Base-by-base conservation (phyloP, 345 rosid species). In the Populus pruinosa region DNA sequence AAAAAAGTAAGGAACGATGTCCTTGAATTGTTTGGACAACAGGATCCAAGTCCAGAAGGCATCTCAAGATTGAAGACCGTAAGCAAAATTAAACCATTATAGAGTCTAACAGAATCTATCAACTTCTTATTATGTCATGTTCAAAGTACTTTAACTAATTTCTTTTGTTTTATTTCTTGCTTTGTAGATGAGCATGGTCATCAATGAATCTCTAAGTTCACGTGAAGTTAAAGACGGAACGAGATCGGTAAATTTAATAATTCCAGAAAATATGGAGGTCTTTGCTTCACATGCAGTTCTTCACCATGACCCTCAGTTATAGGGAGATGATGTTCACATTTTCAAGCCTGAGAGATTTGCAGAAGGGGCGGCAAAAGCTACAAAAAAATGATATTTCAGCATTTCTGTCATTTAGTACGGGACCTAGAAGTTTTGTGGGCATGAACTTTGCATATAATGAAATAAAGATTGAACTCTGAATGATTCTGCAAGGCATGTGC, bases 321-420 rank as follows among this genome's bases (percentile, higher is more conserved):
- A 89, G 92, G 89, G 88, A 47, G 82, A 83, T 1, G 88, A 85
- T 71, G 84, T 39, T 11, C 76, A 81, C 36, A 74, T 78, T 41
- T 89, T 86, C 83, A 87, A 79, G 66, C 89, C 88, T 5, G 84
- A 87, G 71, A 82, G 92, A 67, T 87, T 85, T 44, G 78, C 84
- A 0, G 77, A 82, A 77, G 89, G 89, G 11, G 73, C 83, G 3
- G 87, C 88, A 50, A 84, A 83, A 53, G 89, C 92, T 36, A 86
- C 87, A 31, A 66, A 80, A 73, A 50, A 78, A 84, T 63, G 84
- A 82, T 59, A 25, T 36, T 6, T 78, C 74, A 3, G 87, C 80
- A 53, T 89, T 78, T 77, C 25, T 83, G 18, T 86, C 89, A 2
- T 87, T 86, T 33, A 79, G 86, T 2, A 27, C 80, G 75, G 92